Base-by-base conservation (phyloP, 2,329 filamentous ascomycete genomes). In the Acrodontium crateriforme region DNA sequence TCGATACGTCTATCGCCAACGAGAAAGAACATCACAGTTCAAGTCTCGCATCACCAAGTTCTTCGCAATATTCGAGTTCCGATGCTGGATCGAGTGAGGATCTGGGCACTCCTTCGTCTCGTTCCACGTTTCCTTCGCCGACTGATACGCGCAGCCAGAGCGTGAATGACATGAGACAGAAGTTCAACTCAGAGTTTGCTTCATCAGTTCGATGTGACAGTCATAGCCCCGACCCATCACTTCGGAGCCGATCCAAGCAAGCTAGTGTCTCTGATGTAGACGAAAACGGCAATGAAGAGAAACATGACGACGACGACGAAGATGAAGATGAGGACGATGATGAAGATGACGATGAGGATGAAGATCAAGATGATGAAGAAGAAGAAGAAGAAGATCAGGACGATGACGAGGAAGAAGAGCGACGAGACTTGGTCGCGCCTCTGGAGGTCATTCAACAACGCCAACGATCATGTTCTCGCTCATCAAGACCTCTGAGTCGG, bases 61-160 rank as follows among this genome's bases (percentile, higher is more conserved):
- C 46, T 7, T 52, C 47, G 11, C 38, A 42, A 18, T 49, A 51
- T 31, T 38, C 45, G 19, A 27, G 37, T n/a, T 51, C 49, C 3
- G 41, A 45, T 24, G 44, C 40, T 24, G 46, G 39, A 14, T 52
- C 46, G 14, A 47, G 47, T 24, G 43, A 50, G 10, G 33, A 32
- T 11, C 41, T 47, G 6, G 41, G 39, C 14, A 48, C 49, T 6
- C 48, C 49, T 11, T 51, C 45, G 2, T 47, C 46, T 8, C 34
- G 36, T 13, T 52, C 49, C 6, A 46, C 41, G 6, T 38, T 46
- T 16, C 42, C 47, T 6, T 49, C 50, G 15, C 48, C 46, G 7
- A 42, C 40, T 6, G 33, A 31, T 3, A 46, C 40, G 7, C 32
- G 46, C 10, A 44, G 31, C 15, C 34, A 38, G 5, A 50, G 43